phyloP scores from a whole-genome alignment of 345 rosid genomes.

The Sonneratia alba region DNA sequence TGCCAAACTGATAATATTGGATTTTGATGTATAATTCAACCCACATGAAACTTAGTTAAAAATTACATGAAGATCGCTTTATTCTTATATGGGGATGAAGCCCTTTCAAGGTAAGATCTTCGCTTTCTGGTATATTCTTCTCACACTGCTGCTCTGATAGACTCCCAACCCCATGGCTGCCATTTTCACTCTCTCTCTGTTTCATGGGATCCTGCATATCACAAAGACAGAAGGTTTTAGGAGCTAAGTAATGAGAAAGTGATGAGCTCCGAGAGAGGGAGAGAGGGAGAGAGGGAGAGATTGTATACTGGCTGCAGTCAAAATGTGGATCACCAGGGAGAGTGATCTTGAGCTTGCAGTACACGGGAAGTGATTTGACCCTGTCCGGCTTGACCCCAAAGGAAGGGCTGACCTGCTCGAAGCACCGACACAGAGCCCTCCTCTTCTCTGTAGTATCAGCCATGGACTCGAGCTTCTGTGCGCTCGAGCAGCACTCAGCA shows the following conservation, averaged over 20 bases:
- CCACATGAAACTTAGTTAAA: no score
- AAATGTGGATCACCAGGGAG: constrained; percentile 5
- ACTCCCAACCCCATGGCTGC: not conserved
- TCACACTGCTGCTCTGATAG: no score
- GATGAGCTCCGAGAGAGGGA: not conserved
- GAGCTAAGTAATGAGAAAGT: not conserved
- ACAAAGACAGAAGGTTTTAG: not conserved
- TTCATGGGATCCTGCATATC: not conserved
- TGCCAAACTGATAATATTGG: no score
- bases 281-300: not conserved
- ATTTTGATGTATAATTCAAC: no score
- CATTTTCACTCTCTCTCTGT: not conserved
- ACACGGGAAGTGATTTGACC: not conserved
- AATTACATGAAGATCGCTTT: no score
- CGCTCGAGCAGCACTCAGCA: not conserved
- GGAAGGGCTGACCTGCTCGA: not conserved
- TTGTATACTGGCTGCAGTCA: constrained; percentile 6
- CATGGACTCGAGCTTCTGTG: not conserved
- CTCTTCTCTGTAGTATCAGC: not conserved
- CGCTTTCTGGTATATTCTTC: no score
- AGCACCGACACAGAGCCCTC: constrained; percentile 5
- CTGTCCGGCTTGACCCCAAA: constrained; percentile 5
- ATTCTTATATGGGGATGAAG: no score
- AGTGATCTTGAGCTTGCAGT: not conserved
- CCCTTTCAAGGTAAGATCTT: no score